Evolutionary conservation across 23 red algal species (phyloP), one percentile per base, ranked within the genome.

Genomic region (Gracilaria gracilis): DNA sequence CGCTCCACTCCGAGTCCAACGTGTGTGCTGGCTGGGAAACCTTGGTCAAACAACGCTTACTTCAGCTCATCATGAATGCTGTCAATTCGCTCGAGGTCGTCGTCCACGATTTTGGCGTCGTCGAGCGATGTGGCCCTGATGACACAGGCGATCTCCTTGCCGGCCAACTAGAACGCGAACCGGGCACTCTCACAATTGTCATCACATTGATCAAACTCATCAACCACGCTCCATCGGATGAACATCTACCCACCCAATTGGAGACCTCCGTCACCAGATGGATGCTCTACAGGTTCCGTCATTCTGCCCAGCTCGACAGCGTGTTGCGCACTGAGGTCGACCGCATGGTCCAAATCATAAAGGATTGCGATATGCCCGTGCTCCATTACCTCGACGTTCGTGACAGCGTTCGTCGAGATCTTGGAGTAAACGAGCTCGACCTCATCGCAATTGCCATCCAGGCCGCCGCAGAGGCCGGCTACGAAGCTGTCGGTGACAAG

Each of bases 401-500:
- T 24, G 69, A 75, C 40, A 48, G 19, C 69, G 40, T 75, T 2
- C 35, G 35, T 40, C 69, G 69, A 42, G 37, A 42, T 46, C 35
- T 75, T 21, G 69, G 29, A 3, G 36, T 75, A 20, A 75, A 21
- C 17, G 69, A 75, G n/a, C 15, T 75, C 7, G 69, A 75, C 23
- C 69, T 75, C 36, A 75, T 75, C 29, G 69, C 69, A 23, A 40
- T 75, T 21, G 69, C 69, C 5, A 75, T 75, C 19, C 69, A 75
- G n/a, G 69, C 69, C 14, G 29, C 24, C 9, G 69, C 69, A 19
- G 69, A 75, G 20, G 69, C 69, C 1, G 69, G 69, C 38, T 75
- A 75, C 20, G 69, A 75, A 75, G 35, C 69, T 24, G 40, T 48
- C 37, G 69, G 69, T 46, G 69, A 75, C 69, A 75, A 75, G 29